Conservation (phyloP, 305 asterid genomes). For the Fraxinus greggii region DNA sequence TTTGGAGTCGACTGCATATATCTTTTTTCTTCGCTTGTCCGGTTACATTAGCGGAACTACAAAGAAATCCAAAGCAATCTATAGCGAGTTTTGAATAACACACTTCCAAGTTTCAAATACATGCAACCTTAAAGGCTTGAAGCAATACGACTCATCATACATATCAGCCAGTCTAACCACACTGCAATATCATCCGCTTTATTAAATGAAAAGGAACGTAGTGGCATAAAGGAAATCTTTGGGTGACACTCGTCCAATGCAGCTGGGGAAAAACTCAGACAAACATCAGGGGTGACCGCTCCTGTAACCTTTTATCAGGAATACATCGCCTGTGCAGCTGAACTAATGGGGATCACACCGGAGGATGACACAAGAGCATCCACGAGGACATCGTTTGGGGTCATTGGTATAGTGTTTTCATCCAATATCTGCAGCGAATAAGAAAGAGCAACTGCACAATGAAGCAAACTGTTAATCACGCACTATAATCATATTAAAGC, state of each 20-base stretch:
- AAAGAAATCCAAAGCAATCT: neutral
- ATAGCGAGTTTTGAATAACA: neutral
- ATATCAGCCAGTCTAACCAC: neutral
- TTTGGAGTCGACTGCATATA: neutral
- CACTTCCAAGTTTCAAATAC: neutral
- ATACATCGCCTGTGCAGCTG: conserved; percentile 38
- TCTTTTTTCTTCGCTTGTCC: neutral
- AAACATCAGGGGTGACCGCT: neutral
- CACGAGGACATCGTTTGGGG: conserved; percentile 64
- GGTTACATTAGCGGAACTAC: neutral
- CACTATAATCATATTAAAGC: neutral
- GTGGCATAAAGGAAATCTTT: neutral
- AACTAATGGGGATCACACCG: conserved; percentile 69
- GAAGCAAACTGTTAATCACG: conserved; percentile 8
- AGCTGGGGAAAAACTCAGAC: neutral
- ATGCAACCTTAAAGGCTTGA: neutral
- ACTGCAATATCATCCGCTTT: neutral
- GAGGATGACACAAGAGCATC: conserved; percentile 79
- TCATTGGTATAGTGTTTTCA: conserved; percentile 69
- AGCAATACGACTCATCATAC: neutral
- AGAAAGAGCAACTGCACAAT: conserved; percentile 64
- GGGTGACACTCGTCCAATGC: neutral
- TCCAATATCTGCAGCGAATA: conserved; percentile 79
- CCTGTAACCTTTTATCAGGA: neutral
- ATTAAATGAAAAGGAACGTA: neutral